A percentile compares a stretch with the other conserved stretches of the same genome.
phyloP scores from a whole-genome alignment of 129 eudicot genomes.

The Pulicaria dysenterica region DNA sequence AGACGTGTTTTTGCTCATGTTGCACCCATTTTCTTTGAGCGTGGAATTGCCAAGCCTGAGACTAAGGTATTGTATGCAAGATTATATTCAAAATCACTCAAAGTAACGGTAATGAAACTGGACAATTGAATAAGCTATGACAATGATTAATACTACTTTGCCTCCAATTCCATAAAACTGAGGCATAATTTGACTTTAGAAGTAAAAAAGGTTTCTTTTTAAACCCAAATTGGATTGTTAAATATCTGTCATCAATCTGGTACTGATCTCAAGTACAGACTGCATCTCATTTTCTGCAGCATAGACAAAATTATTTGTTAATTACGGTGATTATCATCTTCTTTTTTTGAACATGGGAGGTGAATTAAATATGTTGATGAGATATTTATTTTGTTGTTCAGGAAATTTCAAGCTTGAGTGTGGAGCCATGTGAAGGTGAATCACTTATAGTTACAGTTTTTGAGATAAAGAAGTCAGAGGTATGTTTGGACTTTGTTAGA shows the following conservation, averaged over 20 bases:
- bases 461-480: constrained; percentile 81
- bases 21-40: constrained; percentile 92
- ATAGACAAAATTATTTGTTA: no score
- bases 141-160: background rate
- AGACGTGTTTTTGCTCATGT: constrained; percentile 90
- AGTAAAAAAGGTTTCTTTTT: background rate
- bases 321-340: background rate
- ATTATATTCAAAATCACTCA: background rate
- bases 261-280: background rate
- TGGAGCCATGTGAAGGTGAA: constrained; percentile 93
- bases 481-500: constrained; percentile 36
- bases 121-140: background rate
- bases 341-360: background rate
- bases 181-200: background rate
- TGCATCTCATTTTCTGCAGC: no score
- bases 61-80: constrained; percentile 62
- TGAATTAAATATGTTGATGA: constrained; percentile 3
- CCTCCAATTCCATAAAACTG: background rate
- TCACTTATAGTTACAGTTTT: constrained; percentile 80
- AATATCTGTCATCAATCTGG: background rate
- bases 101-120: background rate
- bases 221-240: constrained; percentile 8
- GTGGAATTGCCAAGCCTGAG: constrained; percentile 88
- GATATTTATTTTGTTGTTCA: constrained; percentile 32
- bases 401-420: constrained; percentile 98